phyloP scores from a whole-genome alignment of 2,329 filamentous ascomycete species.

The Corynespora cassiicola region DNA sequence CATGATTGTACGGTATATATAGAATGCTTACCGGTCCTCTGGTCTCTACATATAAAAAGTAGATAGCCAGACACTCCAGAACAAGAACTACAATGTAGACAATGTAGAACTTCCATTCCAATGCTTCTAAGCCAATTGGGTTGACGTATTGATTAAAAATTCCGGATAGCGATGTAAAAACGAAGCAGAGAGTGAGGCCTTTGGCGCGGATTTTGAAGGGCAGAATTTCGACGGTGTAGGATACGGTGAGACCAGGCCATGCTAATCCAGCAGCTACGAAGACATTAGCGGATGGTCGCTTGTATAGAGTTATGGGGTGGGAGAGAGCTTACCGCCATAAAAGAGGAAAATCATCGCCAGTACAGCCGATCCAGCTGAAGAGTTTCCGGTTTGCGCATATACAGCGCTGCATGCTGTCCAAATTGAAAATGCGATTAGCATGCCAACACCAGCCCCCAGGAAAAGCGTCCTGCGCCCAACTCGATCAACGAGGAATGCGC shows the following conservation, averaged over 20 bases:
- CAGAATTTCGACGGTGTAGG: conserved; percentile 56
- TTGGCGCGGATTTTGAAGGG: conserved; percentile 55
- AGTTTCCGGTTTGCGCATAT: conserved; percentile 18
- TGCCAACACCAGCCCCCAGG: conserved; percentile 37
- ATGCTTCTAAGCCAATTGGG: conserved; percentile 36
- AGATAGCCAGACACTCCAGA: conserved; percentile 26
- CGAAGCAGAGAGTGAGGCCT: conserved; percentile 47
- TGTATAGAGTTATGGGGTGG: neutral
- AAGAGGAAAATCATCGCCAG: conserved; percentile 60
- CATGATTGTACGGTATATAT: too few relatives aligned
- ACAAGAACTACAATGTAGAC: conserved; percentile 36
- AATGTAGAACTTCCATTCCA: conserved; percentile 42
- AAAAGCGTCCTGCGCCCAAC: conserved; percentile 41
- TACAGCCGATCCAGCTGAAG: conserved; percentile 48
- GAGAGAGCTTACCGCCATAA: conserved; percentile 31
- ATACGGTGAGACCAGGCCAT: conserved; percentile 59
- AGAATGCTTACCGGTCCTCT: conserved; percentile 21
- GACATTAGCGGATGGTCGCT: conserved; percentile 52
- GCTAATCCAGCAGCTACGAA: conserved; percentile 18
- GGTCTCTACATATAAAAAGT: conserved; percentile 33
- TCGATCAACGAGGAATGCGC: conserved; percentile 36
- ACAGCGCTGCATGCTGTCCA: conserved; percentile 31
- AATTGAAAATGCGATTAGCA: conserved; percentile 39
- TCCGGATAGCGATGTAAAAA: conserved; percentile 64
- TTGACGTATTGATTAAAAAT: conserved; percentile 67